Percentiles rank a stretch among this genome's conserved stretches.
These are phyloP conservation scores for Tolypocladium ovalisporum DNA, from an alignment of 2,329 filamentous ascomycete species.

Conservation along the genomic window DNA sequence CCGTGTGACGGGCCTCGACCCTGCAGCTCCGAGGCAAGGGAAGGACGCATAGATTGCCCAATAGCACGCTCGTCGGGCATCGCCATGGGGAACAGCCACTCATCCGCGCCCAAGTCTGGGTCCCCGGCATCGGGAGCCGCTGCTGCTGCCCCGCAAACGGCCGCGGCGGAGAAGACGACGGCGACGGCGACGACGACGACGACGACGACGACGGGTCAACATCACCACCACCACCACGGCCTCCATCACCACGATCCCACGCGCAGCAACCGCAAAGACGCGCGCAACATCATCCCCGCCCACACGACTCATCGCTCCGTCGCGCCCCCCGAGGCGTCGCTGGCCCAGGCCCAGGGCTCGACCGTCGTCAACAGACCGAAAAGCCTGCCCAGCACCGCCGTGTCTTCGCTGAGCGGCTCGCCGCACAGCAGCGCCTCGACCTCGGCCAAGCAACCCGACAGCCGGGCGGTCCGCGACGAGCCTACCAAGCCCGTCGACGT, in stretches of 20 bases:
- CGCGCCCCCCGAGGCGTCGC: slow-evolving; percentile 51
- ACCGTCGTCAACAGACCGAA: slow-evolving; percentile 35
- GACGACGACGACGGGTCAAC: slow-evolving; percentile 4
- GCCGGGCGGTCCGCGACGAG: slow-evolving; percentile 16
- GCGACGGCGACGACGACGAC: slow-evolving; percentile 6
- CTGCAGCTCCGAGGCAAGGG: not conserved
- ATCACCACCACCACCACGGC: slow-evolving; percentile 5
- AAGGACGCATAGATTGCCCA: not conserved
- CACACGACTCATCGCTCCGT: slow-evolving; percentile 44
- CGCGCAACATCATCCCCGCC: slow-evolving; percentile 40
- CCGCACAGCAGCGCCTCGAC: slow-evolving; percentile 27
- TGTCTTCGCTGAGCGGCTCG: slow-evolving; percentile 37
- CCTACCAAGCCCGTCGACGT: slow-evolving; percentile 50
- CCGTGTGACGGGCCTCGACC: not conserved
- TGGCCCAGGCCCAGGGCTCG: slow-evolving; percentile 48
- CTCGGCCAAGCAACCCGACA: slow-evolving; percentile 14
- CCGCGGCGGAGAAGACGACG: slow-evolving; percentile 11
- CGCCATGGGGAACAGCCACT: slow-evolving; percentile 28
- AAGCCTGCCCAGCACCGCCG: slow-evolving; percentile 36
- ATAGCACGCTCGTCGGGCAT: not conserved
- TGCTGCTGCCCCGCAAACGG: slow-evolving; percentile 8
- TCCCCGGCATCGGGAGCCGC: slow-evolving; percentile 16
- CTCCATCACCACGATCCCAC: slow-evolving; percentile 14
- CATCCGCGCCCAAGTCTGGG: slow-evolving; percentile 24
- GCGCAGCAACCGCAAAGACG: slow-evolving; percentile 22